A percentile compares a stretch with the other conserved stretches of the same genome.
Conservation (phyloP, 345 rosid species). For the Abelmoschus esculentus region DNA sequence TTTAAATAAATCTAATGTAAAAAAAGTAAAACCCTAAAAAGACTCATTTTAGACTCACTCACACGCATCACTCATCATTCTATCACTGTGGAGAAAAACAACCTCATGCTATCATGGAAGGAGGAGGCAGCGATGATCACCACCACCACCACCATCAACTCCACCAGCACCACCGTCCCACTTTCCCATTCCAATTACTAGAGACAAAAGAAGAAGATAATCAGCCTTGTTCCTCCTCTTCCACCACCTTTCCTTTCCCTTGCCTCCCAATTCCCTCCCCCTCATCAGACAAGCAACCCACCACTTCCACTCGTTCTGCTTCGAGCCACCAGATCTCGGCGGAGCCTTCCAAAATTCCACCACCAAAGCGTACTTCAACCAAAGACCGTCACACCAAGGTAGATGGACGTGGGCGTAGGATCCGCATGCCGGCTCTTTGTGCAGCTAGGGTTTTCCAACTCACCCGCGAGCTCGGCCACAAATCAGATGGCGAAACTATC, state of each 20-base stretch:
- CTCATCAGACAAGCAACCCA: conserved; percentile 38
- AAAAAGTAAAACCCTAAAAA: neutral
- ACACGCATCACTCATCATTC: neutral
- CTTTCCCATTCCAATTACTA: conserved; percentile 80
- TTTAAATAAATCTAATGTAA: no score
- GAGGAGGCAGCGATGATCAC: conserved; percentile 52
- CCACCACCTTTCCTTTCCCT: conserved; percentile 66
- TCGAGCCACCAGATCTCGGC: conserved; percentile 29
- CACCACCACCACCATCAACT: conserved; percentile 27
- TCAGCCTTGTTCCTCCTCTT: conserved; percentile 54
- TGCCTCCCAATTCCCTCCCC: conserved; percentile 40
- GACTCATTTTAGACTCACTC: neutral
- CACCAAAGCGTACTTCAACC: conserved; percentile 79
- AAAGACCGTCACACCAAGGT: conserved; percentile 96
- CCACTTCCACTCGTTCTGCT: conserved; percentile 22
- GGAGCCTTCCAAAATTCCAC: conserved; percentile 47
- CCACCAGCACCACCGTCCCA: conserved; percentile 43
- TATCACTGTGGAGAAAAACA: conserved; percentile 21
- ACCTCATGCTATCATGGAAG: conserved; percentile 53
- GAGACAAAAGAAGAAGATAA: conserved; percentile 76
- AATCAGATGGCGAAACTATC: conserved; percentile 90
- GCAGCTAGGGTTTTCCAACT: conserved; percentile 98
- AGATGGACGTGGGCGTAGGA: conserved; percentile 90
- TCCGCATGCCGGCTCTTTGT: conserved; percentile 98
- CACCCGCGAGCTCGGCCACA: conserved; percentile 87